phyloP scores from a whole-genome alignment of 257 asterid species.

The Lithospermum erythrorhizon region DNA sequence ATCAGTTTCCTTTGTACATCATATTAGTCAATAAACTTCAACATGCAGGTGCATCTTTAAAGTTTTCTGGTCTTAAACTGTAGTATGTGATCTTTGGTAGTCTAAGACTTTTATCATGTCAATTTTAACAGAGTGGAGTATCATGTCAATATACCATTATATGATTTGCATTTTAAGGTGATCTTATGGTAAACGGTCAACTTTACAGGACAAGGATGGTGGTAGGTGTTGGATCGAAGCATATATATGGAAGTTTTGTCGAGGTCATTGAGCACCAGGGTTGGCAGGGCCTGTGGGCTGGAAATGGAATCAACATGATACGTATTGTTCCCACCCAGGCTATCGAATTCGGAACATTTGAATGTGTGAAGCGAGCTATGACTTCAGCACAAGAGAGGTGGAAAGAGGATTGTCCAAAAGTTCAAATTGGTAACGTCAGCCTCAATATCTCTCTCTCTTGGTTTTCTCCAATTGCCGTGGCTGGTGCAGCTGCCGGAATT shows the following conservation, averaged over 20 bases:
- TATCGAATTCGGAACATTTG: constrained; percentile 89
- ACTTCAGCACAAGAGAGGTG: constrained; percentile 54
- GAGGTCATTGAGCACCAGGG: constrained; percentile 81
- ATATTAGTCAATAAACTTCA: background rate
- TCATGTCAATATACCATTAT: no score
- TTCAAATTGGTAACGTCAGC: constrained; percentile 44
- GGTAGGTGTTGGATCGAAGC: constrained; percentile 81
- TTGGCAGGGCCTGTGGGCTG: constrained; percentile 97
- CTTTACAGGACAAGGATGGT: constrained; percentile 95
- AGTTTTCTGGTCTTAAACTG: background rate
- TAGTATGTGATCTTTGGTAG: background rate
- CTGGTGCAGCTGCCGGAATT: constrained; percentile 96
- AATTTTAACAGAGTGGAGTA: background rate
- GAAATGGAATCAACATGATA: constrained; percentile 81
- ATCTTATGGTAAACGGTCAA: constrained; percentile 14
- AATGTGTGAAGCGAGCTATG: constrained; percentile 83
- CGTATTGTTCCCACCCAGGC: constrained; percentile 94
- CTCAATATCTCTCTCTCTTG: constrained; percentile 49
- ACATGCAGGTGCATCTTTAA: background rate
- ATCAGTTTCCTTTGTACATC: background rate
- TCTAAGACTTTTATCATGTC: background rate
- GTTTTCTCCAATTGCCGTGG: constrained; percentile 87
- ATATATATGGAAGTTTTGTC: constrained; percentile 60
- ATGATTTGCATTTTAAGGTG: background rate
- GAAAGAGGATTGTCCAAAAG: constrained; percentile 32